phyloP scores from a whole-genome alignment of 139 green algal genomes.

The Micractinium conductrix region DNA sequence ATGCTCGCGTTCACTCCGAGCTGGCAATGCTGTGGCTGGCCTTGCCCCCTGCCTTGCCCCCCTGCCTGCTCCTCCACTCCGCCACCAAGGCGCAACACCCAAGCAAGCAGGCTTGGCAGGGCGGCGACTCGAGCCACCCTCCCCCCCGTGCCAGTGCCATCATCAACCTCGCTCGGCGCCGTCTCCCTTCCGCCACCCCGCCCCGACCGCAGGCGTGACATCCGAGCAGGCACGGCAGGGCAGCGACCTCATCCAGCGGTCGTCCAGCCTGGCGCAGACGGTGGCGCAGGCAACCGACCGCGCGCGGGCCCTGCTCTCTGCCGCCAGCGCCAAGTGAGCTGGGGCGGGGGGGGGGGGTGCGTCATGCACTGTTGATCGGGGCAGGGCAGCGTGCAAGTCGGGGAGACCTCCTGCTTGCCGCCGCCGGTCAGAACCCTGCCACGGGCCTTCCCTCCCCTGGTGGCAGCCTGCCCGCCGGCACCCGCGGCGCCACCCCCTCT shows the following conservation, averaged over 20 bases:
- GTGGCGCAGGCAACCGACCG: conserved; percentile 30
- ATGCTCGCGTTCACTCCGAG: too few species aligned
- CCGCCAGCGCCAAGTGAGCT: conserved; percentile 25
- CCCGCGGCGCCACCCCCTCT: neutral
- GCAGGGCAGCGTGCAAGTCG: too few species aligned
- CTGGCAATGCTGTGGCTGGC: too few species aligned
- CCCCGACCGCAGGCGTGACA: neutral
- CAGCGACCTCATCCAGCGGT: conserved; percentile 29
- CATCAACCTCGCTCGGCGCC: neutral
- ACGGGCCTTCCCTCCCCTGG: too few species aligned
- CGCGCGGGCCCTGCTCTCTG: conserved; percentile 35
- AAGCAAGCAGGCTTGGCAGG: too few species aligned
- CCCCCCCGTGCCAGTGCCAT: neutral
- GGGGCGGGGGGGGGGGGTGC: neutral
- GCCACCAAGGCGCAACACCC: too few species aligned
- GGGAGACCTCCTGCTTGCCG: too few species aligned
- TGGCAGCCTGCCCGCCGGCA: neutral
- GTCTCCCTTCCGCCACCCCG: neutral
- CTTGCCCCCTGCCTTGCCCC: too few species aligned
- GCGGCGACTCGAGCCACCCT: neutral
- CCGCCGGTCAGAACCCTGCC: too few species aligned
- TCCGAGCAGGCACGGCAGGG: neutral
- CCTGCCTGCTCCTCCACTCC: neutral
- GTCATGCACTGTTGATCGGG: too few species aligned
- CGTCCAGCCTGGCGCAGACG: neutral